Evolutionary conservation across 2,329 filamentous ascomycete genomes (phyloP).

Genomic region (Cercospora zeae-maydis): DNA sequence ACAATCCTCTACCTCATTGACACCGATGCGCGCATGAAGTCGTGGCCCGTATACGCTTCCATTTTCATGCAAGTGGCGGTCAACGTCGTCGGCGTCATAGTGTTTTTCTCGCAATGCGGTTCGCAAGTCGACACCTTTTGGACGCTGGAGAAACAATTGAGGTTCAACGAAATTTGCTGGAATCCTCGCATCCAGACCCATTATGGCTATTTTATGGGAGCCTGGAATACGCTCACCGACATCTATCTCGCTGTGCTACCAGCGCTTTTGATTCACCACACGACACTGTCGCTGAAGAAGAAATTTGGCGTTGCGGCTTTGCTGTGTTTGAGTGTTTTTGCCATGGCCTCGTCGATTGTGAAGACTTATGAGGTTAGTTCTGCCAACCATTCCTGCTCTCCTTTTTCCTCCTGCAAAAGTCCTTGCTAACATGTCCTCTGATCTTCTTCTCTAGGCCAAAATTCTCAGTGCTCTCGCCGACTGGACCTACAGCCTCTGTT

Average conservation of each 20-base stretch:
- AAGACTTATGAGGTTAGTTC: conserved; percentile 30
- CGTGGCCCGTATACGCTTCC: conserved; percentile 30
- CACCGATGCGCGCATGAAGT: conserved; percentile 27
- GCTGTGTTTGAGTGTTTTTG: conserved; percentile 18
- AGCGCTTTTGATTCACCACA: conserved; percentile 32
- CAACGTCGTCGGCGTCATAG: conserved; percentile 26
- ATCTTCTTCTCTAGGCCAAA: conserved; percentile 15
- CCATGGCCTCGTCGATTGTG: conserved; percentile 33
- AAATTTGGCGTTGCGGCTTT: conserved; percentile 20
- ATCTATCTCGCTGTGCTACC: conserved; percentile 31
- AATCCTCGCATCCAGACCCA: conserved; percentile 24
- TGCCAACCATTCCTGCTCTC: background rate
- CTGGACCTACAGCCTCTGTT: conserved; percentile 31
- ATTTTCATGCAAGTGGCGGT: conserved; percentile 29
- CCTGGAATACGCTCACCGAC: conserved; percentile 33
- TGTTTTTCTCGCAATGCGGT: conserved; percentile 31
- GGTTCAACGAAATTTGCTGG: conserved; percentile 23
- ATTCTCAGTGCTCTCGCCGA: conserved; percentile 28
- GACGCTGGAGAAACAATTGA: conserved; percentile 22
- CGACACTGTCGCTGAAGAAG: conserved; percentile 25
- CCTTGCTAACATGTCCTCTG: background rate
- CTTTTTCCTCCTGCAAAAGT: background rate
- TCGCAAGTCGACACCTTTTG: conserved; percentile 25
- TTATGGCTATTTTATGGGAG: conserved; percentile 24
- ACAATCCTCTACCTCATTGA: conserved; percentile 31